Evolutionary conservation across 441 rosid genomes (phyloP), one percentile per base, ranked within the genome.

Genomic region (Erysimum cheiri): DNA sequence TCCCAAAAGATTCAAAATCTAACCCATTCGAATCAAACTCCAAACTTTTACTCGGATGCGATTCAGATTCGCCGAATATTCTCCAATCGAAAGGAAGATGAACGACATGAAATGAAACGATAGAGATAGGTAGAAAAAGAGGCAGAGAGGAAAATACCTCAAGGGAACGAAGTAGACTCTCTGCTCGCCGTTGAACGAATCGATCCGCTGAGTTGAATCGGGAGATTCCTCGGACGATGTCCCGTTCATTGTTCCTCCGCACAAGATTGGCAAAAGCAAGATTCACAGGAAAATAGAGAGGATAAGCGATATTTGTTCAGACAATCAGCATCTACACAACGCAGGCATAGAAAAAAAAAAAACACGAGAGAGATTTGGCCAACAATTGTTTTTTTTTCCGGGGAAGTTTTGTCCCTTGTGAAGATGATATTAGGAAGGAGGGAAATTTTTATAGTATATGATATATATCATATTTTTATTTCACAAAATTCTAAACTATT

Each of bases 121-220:
- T n/a, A 47, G 5, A 39, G 10, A 44, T n/a, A 14, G 22, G 17
- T 5, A 39, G 11, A n/a, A 8, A 6, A 14, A 31, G 35, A 50
- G 32, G 33, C 3, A 12, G 55, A 54, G 74, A 74, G 37, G 40
- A 55, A 59, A 49, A n/a, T 77, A 92, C 98, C 97, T 85, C 78
- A 76, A 80, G 10, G 99, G 97, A 22, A 90, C 98, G 75, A 90
- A 87, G 91, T 95, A 92, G 81, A 95, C 88, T 39, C 95, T 88
- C 85, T 89, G 98, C 78, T 87, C 93, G 77, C 73, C 76, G 76
- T 74, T 74, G 79, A 79, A 82, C 15, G 88, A 78, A 77, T 87
- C 90, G 77, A 83, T 49, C 58, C 76, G 84, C 69, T 54, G 84
- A 81, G 89, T 67, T 69, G 85, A 87, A 84, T 78, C 88, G 75